phyloP scores from a whole-genome alignment of 2,329 filamentous ascomycete species.

The Aaosphaeria arxii region DNA sequence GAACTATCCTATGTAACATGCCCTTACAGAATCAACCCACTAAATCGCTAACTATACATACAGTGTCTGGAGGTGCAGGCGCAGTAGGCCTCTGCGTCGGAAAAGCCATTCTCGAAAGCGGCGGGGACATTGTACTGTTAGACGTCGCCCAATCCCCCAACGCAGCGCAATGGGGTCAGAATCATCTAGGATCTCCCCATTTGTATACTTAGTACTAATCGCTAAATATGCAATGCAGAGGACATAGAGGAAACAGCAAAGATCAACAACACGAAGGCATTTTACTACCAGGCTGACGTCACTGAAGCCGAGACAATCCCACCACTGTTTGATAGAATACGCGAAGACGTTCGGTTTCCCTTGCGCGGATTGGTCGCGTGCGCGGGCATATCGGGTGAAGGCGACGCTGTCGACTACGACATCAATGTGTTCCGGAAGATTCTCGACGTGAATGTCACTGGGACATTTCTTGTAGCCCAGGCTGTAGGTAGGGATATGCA shows the following conservation, averaged over 20 bases:
- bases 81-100: conserved; percentile 21
- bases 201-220: too few species aligned
- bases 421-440: conserved; percentile 31
- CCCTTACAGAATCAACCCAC: not conserved
- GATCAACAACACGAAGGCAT: conserved; percentile 7
- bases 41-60: not conserved
- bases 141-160: conserved; percentile 6
- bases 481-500: conserved; percentile 33
- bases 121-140: conserved; percentile 22
- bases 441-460: conserved; percentile 37
- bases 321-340: conserved; percentile 8
- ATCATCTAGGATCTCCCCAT: not conserved
- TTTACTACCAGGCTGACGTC: conserved; percentile 17
- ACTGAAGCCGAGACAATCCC: conserved; percentile 15
- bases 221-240: not conserved
- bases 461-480: conserved; percentile 34
- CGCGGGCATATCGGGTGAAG: conserved; percentile 27
- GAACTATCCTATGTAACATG: conserved; percentile 17
- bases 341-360: conserved; percentile 11
- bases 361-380: conserved; percentile 24
- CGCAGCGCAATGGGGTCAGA: not conserved
- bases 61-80: conserved; percentile 27
- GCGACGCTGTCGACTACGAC: conserved; percentile 32
- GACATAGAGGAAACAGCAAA: not conserved
- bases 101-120: conserved; percentile 21